phyloP scores from a whole-genome alignment of 495 filamentous ascomycete genomes.

The Penicillium alfredii region DNA sequence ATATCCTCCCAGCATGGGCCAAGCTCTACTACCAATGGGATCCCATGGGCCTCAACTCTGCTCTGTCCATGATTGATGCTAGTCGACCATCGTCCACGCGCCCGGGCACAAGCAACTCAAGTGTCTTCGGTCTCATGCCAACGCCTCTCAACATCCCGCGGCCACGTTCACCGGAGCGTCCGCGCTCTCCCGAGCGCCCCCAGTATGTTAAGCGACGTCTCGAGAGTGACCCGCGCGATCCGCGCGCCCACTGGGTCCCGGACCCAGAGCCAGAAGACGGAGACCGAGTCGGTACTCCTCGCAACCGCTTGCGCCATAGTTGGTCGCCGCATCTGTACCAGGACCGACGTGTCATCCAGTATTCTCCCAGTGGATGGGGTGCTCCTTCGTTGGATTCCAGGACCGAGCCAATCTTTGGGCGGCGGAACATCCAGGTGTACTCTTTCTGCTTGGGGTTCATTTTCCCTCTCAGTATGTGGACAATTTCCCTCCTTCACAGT shows the following conservation, averaged over 20 bases:
- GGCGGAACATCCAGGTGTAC: constrained; percentile 74
- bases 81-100: constrained; percentile 28
- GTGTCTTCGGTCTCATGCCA: constrained; percentile 26
- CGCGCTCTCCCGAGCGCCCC: constrained; percentile 9
- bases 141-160: constrained; percentile 24
- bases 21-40: constrained; percentile 44
- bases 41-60: constrained; percentile 24
- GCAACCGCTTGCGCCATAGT: constrained; percentile 37
- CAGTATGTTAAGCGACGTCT: constrained; percentile 16
- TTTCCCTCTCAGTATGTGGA: constrained; percentile 65
- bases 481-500: too few relatives aligned
- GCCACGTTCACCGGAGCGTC: constrained; percentile 16
- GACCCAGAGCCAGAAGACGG: constrained; percentile 20
- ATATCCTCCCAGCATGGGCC: constrained; percentile 45
- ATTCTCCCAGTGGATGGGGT: constrained; percentile 48
- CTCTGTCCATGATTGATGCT: constrained; percentile 30
- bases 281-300: constrained; percentile 16
- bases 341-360: constrained; percentile 46
- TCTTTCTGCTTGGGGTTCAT: constrained; percentile 87
- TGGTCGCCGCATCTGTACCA: constrained; percentile 72
- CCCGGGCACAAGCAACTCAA: constrained; percentile 28
- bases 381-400: constrained; percentile 63
- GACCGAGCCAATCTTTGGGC: constrained; percentile 52
- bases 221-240: constrained; percentile 37
- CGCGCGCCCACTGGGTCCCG: constrained; percentile 40